phyloP scores from a whole-genome alignment of 805 yeast species.

The Wickerhamomyces pijperi region DNA sequence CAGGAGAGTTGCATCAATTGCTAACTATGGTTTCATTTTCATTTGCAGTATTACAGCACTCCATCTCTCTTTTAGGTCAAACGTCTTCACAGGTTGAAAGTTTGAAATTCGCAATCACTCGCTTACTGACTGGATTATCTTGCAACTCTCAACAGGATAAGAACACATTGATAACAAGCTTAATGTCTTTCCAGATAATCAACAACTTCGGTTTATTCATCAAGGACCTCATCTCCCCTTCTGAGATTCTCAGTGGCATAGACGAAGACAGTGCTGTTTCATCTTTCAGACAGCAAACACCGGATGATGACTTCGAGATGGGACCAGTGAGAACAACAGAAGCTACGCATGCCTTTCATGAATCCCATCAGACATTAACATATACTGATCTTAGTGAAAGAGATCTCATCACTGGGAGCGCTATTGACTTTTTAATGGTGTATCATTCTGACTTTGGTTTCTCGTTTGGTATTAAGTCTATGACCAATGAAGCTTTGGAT shows the following conservation, averaged over 20 bases:
- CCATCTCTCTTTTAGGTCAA: background rate
- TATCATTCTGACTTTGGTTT: conserved; percentile 3
- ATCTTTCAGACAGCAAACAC: too few relatives aligned
- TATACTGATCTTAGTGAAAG: conserved; percentile 2
- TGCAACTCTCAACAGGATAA: conserved; percentile 1
- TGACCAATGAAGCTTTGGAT: conserved; percentile 7
- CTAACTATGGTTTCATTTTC: conserved; percentile 2
- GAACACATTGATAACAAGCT: conserved; percentile 1
- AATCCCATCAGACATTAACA: too few relatives aligned
- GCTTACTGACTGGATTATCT: conserved; percentile 5
- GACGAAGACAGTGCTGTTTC: background rate
- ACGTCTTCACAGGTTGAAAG: conserved; percentile 2
- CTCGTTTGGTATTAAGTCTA: background rate
- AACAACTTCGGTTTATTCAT: conserved; percentile 12
- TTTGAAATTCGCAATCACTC: conserved; percentile 10
- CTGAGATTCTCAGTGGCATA: background rate
- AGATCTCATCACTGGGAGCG: conserved; percentile 2
- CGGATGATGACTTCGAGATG: conserved; percentile 7
- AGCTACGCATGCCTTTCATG: too few relatives aligned
- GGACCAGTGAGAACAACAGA: too few relatives aligned
- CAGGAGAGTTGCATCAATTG: background rate
- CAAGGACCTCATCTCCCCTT: conserved; percentile 6
- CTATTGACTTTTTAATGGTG: conserved; percentile 4
- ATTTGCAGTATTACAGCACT: conserved; percentile 8
- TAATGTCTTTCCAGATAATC: conserved; percentile 3